Percentiles rank a stretch among this genome's conserved stretches.
phyloP scores from a whole-genome alignment of 768 basidiomycete species.

The Collybia sordida region DNA sequence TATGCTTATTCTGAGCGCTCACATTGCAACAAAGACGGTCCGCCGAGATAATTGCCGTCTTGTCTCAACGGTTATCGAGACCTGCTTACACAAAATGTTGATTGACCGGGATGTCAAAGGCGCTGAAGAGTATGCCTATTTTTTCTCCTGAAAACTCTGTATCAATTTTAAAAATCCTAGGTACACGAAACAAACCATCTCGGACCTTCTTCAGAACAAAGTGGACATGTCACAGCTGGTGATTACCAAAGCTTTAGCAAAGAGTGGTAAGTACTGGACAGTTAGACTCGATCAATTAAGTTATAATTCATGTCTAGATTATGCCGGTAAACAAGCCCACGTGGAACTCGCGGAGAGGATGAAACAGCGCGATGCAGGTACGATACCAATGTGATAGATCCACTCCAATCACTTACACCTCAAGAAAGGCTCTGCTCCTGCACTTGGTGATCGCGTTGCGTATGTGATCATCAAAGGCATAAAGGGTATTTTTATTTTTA shows the following conservation, averaged over 20 bases:
- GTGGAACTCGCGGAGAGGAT: conserved; percentile 94
- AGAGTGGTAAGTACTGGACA: conserved; percentile 55
- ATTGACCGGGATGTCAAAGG: conserved; percentile 93
- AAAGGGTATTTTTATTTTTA: conserved; percentile 57
- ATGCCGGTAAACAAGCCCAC: conserved; percentile 94
- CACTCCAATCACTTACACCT: background rate
- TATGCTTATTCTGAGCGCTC: background rate
- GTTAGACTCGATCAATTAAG: background rate
- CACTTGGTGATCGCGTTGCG: conserved; percentile 97
- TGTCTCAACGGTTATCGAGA: conserved; percentile 97
- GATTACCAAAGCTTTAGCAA: conserved; percentile 95
- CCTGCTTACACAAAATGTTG: conserved; percentile 96
- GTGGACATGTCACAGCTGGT: conserved; percentile 99
- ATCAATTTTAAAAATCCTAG: conserved; percentile 36
- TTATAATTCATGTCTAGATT: conserved; percentile 50
- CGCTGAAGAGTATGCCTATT: conserved; percentile 73
- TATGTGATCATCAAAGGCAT: conserved; percentile 98
- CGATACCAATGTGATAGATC: conserved; percentile 10
- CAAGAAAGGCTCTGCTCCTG: conserved; percentile 82
- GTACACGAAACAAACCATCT: conserved; percentile 90
- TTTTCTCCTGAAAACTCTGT: background rate
- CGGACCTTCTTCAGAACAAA: conserved; percentile 94
- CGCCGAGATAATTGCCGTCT: conserved; percentile 98
- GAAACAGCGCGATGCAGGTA: conserved; percentile 92
- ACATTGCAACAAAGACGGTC: conserved; percentile 67